Conservation (phyloP, 768 basidiomycete genomes). For the Tylopilus sp. region DNA sequence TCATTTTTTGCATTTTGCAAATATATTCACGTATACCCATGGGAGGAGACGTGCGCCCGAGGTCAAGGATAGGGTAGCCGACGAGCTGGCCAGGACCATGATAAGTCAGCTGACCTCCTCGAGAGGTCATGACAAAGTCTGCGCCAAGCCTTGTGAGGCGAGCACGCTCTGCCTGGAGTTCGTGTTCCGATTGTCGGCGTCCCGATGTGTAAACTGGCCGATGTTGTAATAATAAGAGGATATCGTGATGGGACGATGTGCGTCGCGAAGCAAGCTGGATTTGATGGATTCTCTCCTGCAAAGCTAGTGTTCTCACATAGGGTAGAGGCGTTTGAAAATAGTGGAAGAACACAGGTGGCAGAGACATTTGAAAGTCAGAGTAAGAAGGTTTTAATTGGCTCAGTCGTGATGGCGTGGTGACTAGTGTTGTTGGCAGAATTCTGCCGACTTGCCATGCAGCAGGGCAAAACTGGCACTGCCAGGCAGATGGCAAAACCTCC, state of each 20-base stretch:
- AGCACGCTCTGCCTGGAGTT: conserved; percentile 53
- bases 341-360: conserved; percentile 74
- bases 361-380: conserved; percentile 16
- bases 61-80: conserved; percentile 91
- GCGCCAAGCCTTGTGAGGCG: conserved; percentile 79
- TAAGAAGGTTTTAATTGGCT: background rate
- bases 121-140: conserved; percentile 74
- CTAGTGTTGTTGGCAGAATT: too few species aligned
- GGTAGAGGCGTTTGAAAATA: conserved; percentile 76
- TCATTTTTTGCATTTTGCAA: conserved; percentile 69
- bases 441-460: too few species aligned
- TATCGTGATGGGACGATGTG: conserved; percentile 46
- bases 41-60: conserved; percentile 72
- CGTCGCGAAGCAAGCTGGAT: conserved; percentile 58
- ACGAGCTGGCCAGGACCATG: conserved; percentile 98
- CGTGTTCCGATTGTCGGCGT: conserved; percentile 71
- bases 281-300: conserved; percentile 71
- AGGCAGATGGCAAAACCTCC: too few species aligned
- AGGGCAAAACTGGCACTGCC: too few species aligned
- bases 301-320: conserved; percentile 60
- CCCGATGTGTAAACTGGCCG: conserved; percentile 94
- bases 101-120: conserved; percentile 94
- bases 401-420: too few species aligned
- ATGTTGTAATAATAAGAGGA: conserved; percentile 83
- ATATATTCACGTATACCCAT: conserved; percentile 79